Base-by-base conservation (phyloP, 2,329 filamentous ascomycete genomes). In the Fusarium foetens region DNA sequence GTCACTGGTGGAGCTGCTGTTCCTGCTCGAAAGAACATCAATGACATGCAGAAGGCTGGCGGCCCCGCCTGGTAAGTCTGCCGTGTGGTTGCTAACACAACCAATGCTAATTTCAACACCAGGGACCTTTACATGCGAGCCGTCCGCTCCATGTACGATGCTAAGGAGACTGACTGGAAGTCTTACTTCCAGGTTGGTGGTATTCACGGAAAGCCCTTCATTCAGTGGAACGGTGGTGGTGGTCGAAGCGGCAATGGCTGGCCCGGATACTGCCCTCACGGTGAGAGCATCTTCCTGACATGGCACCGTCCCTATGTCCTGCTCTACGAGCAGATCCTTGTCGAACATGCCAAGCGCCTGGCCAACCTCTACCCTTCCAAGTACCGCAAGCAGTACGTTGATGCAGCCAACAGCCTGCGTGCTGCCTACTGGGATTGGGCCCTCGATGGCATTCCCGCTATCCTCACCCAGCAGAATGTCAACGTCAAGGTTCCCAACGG, bases 221-320 rank as follows among this genome's bases (percentile, higher is more conserved):
- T 80, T 14, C 76, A 85, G 41, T 87, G 82, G 78, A 84, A 83
- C 77, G 78, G 74, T 42, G 83, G 80, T n/a, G 84, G 83, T 10
- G 67, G 69, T 3, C 72, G 69, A 31, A 63, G 53, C 16, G 66
- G 75, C 3, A 71, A 76, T 46, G 79, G 75, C 25, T 83, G 81
- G 81, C 29, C 66, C 17, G 84, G 83, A 35, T 86, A 84, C 73
- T 87, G 85, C 57, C 85, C 84, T 21, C 85, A 88, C 52, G 80
- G 81, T 64, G 84, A 88, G 75, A 79, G 82, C n/a, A 76, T 85
- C 29, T 87, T 89, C 69, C 75, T 84, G 11, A 78, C 85, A 23
- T 90, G 87, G 88, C 88, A 91, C 76, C 85, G 88, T 10, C 84
- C 87, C 7, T 90, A 87, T 65, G 74, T 89, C 45, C 80, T 84